Evolutionary conservation across 78 protist species (phyloP).

Genomic region (Dictyostelium firmibasis): DNA sequence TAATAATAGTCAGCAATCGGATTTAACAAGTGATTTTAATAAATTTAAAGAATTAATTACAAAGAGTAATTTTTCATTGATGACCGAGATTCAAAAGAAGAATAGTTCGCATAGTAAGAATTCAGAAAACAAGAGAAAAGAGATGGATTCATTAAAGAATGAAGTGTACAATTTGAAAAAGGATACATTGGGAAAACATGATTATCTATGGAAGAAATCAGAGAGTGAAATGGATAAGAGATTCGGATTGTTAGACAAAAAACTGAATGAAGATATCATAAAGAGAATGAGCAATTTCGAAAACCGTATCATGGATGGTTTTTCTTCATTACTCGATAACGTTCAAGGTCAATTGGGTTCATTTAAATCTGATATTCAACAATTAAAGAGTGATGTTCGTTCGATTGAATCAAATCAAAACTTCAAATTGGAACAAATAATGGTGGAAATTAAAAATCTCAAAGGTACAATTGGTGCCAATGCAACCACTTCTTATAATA

Average conservation of each 20-base stretch:
- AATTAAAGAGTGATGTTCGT: background rate
- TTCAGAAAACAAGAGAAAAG: conserved; percentile 18
- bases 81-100: conserved; percentile 17
- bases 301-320: background rate
- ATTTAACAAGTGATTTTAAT: background rate
- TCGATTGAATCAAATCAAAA: background rate
- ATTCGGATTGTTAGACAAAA: background rate
- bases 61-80: background rate
- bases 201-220: conserved; percentile 22
- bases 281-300: background rate
- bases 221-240: conserved; percentile 33
- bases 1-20: background rate
- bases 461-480: background rate
- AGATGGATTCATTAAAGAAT: conserved; percentile 21
- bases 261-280: background rate
- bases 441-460: background rate
- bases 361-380: background rate
- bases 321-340: background rate
- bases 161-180: conserved; percentile 11
- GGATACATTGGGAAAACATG: conserved; percentile 32
- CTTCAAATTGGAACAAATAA: background rate
- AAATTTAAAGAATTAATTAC: background rate
- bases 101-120: background rate
- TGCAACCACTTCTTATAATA: background rate
- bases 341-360: background rate